Conservation (phyloP, 1,284 basidiomycete genomes). For the Heterobasidion parviporum region DNA sequence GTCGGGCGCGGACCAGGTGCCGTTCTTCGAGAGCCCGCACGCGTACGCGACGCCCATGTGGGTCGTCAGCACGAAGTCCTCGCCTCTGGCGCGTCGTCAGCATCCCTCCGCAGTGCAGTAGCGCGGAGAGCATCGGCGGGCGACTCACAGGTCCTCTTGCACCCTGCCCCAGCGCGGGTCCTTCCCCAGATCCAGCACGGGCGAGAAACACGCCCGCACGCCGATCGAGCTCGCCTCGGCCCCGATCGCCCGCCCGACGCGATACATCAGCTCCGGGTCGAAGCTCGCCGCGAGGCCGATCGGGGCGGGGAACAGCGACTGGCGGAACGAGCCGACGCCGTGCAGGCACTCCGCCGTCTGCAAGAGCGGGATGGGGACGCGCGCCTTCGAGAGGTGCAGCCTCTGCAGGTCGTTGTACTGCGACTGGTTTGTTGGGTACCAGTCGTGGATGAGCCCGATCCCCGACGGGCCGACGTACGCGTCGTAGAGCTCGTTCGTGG, state of each 20-base stretch:
- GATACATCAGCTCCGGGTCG: constrained; percentile 16
- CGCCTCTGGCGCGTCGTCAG: not conserved
- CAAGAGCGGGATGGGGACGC: constrained; percentile 19
- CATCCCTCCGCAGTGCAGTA: not conserved
- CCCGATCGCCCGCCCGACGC: constrained; percentile 20
- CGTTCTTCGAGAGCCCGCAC: constrained; percentile 11
- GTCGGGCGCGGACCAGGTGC: constrained; percentile 10
- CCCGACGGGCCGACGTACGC: constrained; percentile 4
- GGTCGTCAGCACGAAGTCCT: constrained; percentile 5
- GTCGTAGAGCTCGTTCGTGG: constrained; percentile 18
- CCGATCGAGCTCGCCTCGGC: constrained; percentile 21
- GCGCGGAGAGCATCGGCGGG: not conserved
- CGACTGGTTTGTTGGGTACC: constrained; percentile 17
- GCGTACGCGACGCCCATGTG: constrained; percentile 21
- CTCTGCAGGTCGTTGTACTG: constrained; percentile 20
- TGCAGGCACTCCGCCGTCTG: constrained; percentile 21
- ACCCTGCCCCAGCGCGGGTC: constrained; percentile 22
- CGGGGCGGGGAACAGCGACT: constrained; percentile 20
- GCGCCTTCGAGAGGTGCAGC: constrained; percentile 17
- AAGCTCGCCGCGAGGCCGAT: constrained; percentile 19
- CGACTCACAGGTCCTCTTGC: constrained; percentile 10
- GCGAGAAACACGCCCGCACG: constrained; percentile 21
- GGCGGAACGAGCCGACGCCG: constrained; percentile 21
- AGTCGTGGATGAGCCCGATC: constrained; percentile 21
- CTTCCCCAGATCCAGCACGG: constrained; percentile 22